Evolutionary conservation across 2,329 filamentous ascomycete genomes (phyloP), one percentile per base, ranked within the genome.

Genomic region (Verticillium isaacii): DNA sequence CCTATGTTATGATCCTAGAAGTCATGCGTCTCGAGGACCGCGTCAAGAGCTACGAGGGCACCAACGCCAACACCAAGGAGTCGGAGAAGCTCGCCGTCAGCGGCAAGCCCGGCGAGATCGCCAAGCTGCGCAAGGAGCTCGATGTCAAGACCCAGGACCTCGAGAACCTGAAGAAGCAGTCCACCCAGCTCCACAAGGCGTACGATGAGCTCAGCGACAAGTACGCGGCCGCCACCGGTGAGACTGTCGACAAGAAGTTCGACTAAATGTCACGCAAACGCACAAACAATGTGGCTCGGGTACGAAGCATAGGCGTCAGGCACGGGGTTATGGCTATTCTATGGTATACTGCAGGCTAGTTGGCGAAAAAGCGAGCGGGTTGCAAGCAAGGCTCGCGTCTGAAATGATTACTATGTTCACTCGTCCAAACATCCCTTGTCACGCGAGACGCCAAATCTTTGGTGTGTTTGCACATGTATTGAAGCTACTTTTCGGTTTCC

Each of bases 1-100:
- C 95, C 73, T 99, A 98, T 82, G 91, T 89, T 73, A 94, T 98
- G 91, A 97, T 97, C 72, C 85, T 97, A 67, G 93, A 97, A 70
- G 87, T 91, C 59, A 90, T 97, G 72, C 82, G 92, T 66, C 89
- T 99, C 60, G 94, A 99, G 82, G 92, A 97, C 79, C 91, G 92
- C 80, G 80, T 97, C 74, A 93, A 92, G 84, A 80, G 85, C 66
- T 89, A 91, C 75, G 92, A 96, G 82, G 72, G 81, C 41, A 76
- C 71, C 63, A 75, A 81, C 68, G 75, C 78, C 69, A 77, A 81
- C 72, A 77, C 80, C 66, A 91, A 92, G 81, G 83, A 91, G 72
- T 84, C 85, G 65, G 85, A 86, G 69, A 91, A 91, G 79, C 81
- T 95, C 60, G 86, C 87, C 64, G 82, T 87, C 61, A 86, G 89